Evolutionary conservation across 176 grass and related monocot genomes (phyloP), one percentile per base, ranked within the genome.

Genomic region (Zoysia pacifica): DNA sequence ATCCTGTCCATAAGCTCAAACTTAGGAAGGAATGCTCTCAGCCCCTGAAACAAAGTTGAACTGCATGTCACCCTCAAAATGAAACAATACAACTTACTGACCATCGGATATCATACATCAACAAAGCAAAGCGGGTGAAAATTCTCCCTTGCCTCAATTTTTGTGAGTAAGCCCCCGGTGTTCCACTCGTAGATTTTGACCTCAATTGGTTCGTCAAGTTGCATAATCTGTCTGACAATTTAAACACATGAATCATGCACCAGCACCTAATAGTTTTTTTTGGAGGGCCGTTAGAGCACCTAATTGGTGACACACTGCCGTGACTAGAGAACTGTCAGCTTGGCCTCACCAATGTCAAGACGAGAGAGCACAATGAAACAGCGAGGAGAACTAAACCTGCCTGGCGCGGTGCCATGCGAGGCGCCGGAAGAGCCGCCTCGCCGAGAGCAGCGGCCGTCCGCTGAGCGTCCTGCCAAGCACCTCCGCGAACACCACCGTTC

Each of bases 151-250:
- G 68, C 95, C 95, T 94, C 95, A 82, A 94, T 91, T 87, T 86
- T 93, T 52, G 90, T 91, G 15, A 98, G 92, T 66, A 98, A 78
- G 14, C 92, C 90, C 3, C 88, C 88, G 11, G 90, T 98, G 75
- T 98, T 98, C 96, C 96, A 98, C 64, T 98, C 86, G 44, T 86
- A 91, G 82, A 93, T 89, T 72, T 91, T 90, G 18, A 93, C 83
- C 87, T 98, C 87, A 73, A 94, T 85, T 62, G 92, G 90, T 50
- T 94, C 92, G 39, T 89, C 86, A 42, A 95, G 87, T 74, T 93
- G 88, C 90, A 93, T 93, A 87, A 99, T 89, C 92, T 99, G 84
- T 48, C 81, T 74, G 72, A 65, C 68, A 84, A 76, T 67, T 68
- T 14, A 52, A 45, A 67, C 37, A 70, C 10, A 90, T 43, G 41